These are phyloP conservation scores for Plenodomus tracheiphilus DNA, from an alignment of 2,329 filamentous ascomycete species.

Conservation along the genomic window DNA sequence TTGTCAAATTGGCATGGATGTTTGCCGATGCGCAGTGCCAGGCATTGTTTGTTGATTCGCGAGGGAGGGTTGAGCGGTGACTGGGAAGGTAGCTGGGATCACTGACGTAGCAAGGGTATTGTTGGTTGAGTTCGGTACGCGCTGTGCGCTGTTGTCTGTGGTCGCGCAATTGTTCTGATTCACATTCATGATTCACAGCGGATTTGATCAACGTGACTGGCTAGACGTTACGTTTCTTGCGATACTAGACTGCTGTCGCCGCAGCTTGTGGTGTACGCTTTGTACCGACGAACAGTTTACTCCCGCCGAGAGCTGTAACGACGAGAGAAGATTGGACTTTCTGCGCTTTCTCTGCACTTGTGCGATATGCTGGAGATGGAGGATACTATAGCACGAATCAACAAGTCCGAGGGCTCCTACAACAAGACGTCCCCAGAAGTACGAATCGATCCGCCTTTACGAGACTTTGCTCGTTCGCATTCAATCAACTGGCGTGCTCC, in stretches of 20 bases:
- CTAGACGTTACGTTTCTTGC: background rate
- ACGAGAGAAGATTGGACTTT: too few species aligned
- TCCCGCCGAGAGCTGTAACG: too few species aligned
- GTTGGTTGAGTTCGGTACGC: background rate
- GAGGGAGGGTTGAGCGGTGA: too few species aligned
- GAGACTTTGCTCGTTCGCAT: conserved; percentile 16
- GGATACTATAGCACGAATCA: background rate
- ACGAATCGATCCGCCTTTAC: background rate
- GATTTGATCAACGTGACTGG: background rate
- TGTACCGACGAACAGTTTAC: too few species aligned
- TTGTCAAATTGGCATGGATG: background rate
- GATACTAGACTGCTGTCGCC: background rate
- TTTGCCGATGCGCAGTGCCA: background rate
- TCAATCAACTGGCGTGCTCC: conserved; percentile 13
- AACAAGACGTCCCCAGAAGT: background rate
- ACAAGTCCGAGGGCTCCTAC: background rate
- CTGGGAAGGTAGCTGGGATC: too few species aligned
- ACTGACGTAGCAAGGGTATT: background rate
- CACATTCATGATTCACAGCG: background rate
- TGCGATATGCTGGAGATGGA: too few species aligned
- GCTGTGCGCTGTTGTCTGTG: background rate
- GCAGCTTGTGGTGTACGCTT: too few species aligned
- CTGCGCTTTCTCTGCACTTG: too few species aligned
- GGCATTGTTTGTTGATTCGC: background rate
- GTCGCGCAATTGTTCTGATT: background rate